phyloP scores from a whole-genome alignment of 1,284 basidiomycete genomes.

The Hypsizygus ulmarius region DNA sequence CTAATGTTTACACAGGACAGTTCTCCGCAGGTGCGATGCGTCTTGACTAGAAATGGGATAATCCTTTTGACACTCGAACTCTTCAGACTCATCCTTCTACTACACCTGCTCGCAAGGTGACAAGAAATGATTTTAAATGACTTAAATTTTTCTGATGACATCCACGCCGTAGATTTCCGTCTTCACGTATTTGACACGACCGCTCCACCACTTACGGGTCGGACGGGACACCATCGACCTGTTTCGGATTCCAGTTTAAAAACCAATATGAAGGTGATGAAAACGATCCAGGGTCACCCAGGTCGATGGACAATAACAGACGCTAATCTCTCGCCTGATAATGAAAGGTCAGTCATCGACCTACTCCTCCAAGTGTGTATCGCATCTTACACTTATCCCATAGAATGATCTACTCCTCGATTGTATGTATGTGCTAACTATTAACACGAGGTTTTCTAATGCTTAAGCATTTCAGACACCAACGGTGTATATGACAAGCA shows the following conservation, averaged over 20 bases:
- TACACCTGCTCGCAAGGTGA: constrained; percentile 80
- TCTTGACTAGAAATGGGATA: background rate
- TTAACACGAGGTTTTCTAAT: constrained; percentile 2
- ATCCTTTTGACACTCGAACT: constrained; percentile 3
- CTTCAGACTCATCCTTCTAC: constrained; percentile 72
- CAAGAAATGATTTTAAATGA: background rate
- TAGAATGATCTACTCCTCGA: constrained; percentile 91
- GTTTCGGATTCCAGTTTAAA: constrained; percentile 41
- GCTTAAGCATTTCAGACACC: constrained; percentile 40
- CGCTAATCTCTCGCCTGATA: constrained; percentile 89
- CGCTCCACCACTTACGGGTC: constrained; percentile 36
- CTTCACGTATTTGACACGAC: constrained; percentile 87
- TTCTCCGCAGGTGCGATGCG: constrained; percentile 68
- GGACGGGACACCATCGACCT: constrained; percentile 14
- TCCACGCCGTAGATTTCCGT: constrained; percentile 62
- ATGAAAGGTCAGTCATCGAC: constrained; percentile 62
- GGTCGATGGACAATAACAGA: constrained; percentile 94
- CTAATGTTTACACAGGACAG: constrained; percentile 91
- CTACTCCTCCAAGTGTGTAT: background rate
- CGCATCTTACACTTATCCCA: background rate
- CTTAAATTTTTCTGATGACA: background rate
- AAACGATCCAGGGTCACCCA: constrained; percentile 73
- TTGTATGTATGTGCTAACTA: constrained; percentile 46
- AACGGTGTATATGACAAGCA: constrained; percentile 84
- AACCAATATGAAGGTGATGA: constrained; percentile 73